phyloP scores from a whole-genome alignment of 1,284 basidiomycete species.

The Omphalotus olearius region DNA sequence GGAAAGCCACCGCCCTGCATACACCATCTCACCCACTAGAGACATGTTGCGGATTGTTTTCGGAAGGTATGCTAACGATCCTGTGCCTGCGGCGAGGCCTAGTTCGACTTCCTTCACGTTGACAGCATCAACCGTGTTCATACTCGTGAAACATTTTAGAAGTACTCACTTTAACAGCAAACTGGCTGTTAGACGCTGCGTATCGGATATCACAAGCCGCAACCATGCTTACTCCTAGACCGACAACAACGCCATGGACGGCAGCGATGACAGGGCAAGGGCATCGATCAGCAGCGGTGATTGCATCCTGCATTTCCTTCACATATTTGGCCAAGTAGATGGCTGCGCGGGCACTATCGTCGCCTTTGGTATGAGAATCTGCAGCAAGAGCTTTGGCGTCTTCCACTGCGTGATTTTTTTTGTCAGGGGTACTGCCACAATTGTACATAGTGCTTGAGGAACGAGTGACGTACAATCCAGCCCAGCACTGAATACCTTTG shows the following conservation, averaged over 20 bases:
- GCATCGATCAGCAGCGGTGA: constrained; percentile 67
- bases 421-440: constrained; percentile 1
- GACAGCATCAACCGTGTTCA: too few species aligned
- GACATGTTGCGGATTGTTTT: constrained; percentile 81
- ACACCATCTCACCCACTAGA: constrained; percentile 73
- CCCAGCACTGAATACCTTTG: constrained; percentile 78
- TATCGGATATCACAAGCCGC: constrained; percentile 82
- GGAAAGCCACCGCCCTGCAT: constrained; percentile 72
- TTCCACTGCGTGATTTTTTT: constrained; percentile 9
- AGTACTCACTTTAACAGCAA: constrained; percentile 77
- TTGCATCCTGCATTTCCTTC: constrained; percentile 68
- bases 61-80: constrained; percentile 82
- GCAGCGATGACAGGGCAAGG: constrained; percentile 85
- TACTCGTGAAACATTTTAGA: too few species aligned
- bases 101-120: constrained; percentile 78
- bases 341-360: constrained; percentile 54
- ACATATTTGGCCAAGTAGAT: constrained; percentile 47
- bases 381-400: constrained; percentile 26
- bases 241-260: constrained; percentile 72
- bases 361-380: constrained; percentile 20
- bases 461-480: constrained; percentile 59
- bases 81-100: constrained; percentile 88
- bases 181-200: constrained; percentile 56
- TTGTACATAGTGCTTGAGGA: neutral
- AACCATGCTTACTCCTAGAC: constrained; percentile 77